Percentiles rank a stretch among this genome's conserved stretches.
These are phyloP conservation scores for Cercis canadensis DNA, from an alignment of 306 rosid species.

Conservation along the genomic window DNA sequence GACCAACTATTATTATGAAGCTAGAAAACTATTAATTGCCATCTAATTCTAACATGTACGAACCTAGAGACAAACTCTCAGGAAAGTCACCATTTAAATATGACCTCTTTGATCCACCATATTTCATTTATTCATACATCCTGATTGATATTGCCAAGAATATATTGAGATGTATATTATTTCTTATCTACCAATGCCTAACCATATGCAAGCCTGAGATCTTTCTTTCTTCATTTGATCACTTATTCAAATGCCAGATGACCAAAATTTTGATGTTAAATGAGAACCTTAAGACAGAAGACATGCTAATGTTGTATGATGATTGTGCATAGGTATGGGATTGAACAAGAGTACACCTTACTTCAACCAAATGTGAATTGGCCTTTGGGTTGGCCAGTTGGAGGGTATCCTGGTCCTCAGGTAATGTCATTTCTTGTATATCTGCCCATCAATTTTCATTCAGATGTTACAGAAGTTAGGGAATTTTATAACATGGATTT, in stretches of 20 bases:
- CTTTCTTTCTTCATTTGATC: conserved; percentile 23
- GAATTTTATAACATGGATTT: conserved; percentile 8
- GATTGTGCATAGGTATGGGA: conserved; percentile 78
- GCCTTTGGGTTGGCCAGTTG: conserved; percentile 99
- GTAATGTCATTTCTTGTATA: conserved; percentile 43
- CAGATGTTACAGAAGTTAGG: conserved; percentile 17
- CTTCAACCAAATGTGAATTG: conserved; percentile 90
- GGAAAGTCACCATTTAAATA: not conserved
- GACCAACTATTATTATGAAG: conserved; percentile 3
- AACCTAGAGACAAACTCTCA: not conserved
- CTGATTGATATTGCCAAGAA: conserved; percentile 11
- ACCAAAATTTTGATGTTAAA: conserved; percentile 33
- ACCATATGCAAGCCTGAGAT: conserved; percentile 4
- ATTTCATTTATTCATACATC: not conserved
- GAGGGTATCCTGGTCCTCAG: conserved; percentile 99
- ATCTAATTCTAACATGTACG: conserved; percentile 1
- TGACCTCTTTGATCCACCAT: not conserved
- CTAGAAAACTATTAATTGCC: conserved; percentile 2
- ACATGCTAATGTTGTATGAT: conserved; percentile 44
- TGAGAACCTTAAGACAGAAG: conserved; percentile 27
- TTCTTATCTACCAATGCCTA: conserved; percentile 8
- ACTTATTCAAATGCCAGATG: conserved; percentile 18
- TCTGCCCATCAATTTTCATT: conserved; percentile 16
- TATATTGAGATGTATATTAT: conserved; percentile 11
- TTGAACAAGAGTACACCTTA: conserved; percentile 98